Percentiles rank a stretch among this genome's conserved stretches.
Conservation (phyloP, 345 rosid species). For the Lepidium didymum region DNA sequence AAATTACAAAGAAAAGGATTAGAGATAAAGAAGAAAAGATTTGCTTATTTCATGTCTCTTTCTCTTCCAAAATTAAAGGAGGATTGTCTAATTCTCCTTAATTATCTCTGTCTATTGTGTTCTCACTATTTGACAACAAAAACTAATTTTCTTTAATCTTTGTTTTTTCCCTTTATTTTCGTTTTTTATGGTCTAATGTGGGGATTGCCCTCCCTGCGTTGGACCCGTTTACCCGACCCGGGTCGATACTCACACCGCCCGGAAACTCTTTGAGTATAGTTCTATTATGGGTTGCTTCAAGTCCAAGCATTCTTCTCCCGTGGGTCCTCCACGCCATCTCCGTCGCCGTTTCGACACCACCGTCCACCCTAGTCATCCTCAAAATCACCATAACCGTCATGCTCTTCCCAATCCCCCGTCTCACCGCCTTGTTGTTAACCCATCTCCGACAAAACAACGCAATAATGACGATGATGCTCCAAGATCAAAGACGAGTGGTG, state of each 20-base stretch:
- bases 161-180: background rate
- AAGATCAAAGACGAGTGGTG: conserved; percentile 29
- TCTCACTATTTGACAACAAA: conserved; percentile 21
- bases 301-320: conserved; percentile 46
- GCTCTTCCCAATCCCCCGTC: conserved; percentile 18
- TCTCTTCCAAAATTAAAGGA: conserved; percentile 24
- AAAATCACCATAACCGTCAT: conserved; percentile 6
- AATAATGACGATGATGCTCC: conserved; percentile 26
- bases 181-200: conserved; percentile 37
- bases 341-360: conserved; percentile 7
- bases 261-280: conserved; percentile 8
- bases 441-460: conserved; percentile 25
- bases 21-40: background rate
- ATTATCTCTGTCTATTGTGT: conserved; percentile 8
- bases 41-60: background rate
- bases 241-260: conserved; percentile 43
- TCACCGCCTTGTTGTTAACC: conserved; percentile 22
- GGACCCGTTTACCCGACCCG: conserved; percentile 63
- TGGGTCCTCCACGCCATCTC: conserved; percentile 19
- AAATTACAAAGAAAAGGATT: background rate
- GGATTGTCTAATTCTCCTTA: conserved; percentile 18
- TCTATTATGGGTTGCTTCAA: conserved; percentile 59
- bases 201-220: conserved; percentile 31
- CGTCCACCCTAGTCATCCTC: conserved; percentile 25
- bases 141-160: conserved; percentile 3